Base-by-base conservation (phyloP, 169 alveolate species). In the Plasmodium sp. region DNA sequence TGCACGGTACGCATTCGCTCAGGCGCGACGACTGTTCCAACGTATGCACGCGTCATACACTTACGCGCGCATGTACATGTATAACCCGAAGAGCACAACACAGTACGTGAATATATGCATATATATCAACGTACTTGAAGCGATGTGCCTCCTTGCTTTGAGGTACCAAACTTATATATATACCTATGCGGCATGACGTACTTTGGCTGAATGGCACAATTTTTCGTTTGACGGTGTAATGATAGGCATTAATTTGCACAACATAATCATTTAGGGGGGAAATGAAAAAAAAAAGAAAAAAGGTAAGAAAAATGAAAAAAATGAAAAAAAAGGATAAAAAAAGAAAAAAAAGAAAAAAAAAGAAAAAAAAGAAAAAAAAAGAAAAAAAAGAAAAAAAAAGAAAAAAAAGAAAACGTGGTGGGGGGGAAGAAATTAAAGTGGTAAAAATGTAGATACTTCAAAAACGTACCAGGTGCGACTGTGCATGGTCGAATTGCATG, bases 171-270 rank as follows among this genome's bases (percentile, higher is more conserved):
- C 34, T 7, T 33, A 81, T 81, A 81, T 10, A n/a, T 10, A n/a
- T 39, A 80, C 56, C 31, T 34, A 27, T 18, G 62, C 56, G 22
- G 48, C 27, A 34, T 43, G 10, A 48, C 41, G 41, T 82, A 82
- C 72, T 82, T 45, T 56, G 33, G 33, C 16, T 82, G 16, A 82
- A 33, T 82, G 56, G 58, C 72, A 54, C 81, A 82, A 82, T 82
- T 82, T 82, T 27, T 31, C 45, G 39, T 58, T 82, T 54, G 91
- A 51, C 91, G 91, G 91, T 56, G 91, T 82, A 82, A 82, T 27
- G 67, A 54, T 82, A 58, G 67, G 81, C 91, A 82, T 82, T 56
- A 82, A 82, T 82, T 82, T 34, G 91, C 91, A 82, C 91, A 82
- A 82, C 18, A 16, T 72, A 33, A 33, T 58, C 91, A 82, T 34